phyloP scores from a whole-genome alignment of 1,284 basidiomycete species.

The Apiotrichum gamsii region DNA sequence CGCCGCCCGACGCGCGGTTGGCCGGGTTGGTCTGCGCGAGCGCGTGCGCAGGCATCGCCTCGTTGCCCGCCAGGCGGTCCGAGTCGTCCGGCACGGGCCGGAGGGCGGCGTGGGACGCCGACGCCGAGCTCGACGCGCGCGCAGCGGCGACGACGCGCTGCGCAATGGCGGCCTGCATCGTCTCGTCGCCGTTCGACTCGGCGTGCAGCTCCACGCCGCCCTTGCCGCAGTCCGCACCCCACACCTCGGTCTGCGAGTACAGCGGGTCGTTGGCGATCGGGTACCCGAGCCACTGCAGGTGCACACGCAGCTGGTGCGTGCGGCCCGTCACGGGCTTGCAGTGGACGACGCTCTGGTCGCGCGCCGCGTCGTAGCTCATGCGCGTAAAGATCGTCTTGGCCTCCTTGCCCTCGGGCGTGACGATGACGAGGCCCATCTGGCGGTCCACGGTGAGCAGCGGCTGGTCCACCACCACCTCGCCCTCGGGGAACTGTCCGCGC shows the following conservation, averaged over 20 bases:
- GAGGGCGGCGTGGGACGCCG: slow-evolving; percentile 3
- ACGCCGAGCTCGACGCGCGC: slow-evolving; percentile 1
- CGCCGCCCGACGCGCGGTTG: too few species aligned
- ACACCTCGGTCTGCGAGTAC: slow-evolving; percentile 71
- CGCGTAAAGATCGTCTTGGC: slow-evolving; percentile 86
- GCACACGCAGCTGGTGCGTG: slow-evolving; percentile 92
- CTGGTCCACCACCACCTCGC: slow-evolving; percentile 73
- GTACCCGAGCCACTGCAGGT: slow-evolving; percentile 88
- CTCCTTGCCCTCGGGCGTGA: slow-evolving; percentile 84
- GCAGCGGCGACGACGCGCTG: slow-evolving; percentile 13
- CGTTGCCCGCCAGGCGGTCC: slow-evolving; percentile 15
- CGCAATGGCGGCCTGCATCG: slow-evolving; percentile 6
- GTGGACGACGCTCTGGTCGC: slow-evolving; percentile 80
- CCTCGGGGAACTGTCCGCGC: slow-evolving; percentile 74
- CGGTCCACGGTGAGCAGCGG: slow-evolving; percentile 88
- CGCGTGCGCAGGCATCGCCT: slow-evolving; percentile 33
- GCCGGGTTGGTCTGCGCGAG: too few species aligned
- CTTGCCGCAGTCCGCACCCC: slow-evolving; percentile 70
- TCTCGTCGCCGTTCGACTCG: slow-evolving; percentile 1
- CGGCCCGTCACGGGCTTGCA: slow-evolving; percentile 82
- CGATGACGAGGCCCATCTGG: slow-evolving; percentile 91
- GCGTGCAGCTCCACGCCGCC: slow-evolving; percentile 74
- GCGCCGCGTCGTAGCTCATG: slow-evolving; percentile 73
- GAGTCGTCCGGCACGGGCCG: slow-evolving; percentile 7
- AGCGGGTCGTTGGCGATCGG: slow-evolving; percentile 90